These are phyloP conservation scores for Scenedesmus sp. DNA, from an alignment of 163 green algal genomes.

Conservation along the genomic window DNA sequence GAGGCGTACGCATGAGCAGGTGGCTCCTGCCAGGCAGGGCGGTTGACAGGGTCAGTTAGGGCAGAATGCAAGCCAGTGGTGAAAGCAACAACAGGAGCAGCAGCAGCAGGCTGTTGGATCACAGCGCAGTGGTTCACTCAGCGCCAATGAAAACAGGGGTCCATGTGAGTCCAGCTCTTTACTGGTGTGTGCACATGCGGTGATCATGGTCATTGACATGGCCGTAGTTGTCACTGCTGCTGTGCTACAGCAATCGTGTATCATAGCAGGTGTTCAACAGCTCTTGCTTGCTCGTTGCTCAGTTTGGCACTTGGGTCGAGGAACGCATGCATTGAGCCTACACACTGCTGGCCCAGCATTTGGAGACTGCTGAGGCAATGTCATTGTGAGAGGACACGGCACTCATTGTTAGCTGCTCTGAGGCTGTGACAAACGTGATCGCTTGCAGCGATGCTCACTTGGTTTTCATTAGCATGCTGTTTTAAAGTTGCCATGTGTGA, in stretches of 20 bases:
- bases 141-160: no score
- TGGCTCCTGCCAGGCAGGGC: not conserved
- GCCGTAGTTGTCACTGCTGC: not conserved
- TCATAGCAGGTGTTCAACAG: not conserved
- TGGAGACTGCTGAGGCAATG: no score
- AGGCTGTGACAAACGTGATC: no score
- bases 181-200: not conserved
- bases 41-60: not conserved
- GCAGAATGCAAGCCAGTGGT: not conserved
- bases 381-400: no score
- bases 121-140: no score
- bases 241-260: not conserved
- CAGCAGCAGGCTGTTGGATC: no score
- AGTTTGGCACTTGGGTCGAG: not conserved
- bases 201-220: not conserved
- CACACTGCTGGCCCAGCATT: not conserved
- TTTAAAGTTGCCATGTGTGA: no score
- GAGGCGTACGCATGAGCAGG: constrained; percentile 37
- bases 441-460: no score
- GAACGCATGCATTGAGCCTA: not conserved
- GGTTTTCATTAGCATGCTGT: no score
- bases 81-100: not conserved
- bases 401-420: no score
- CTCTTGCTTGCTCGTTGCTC: not conserved
- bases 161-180: not conserved